phyloP scores from a whole-genome alignment of 148 eudicot genomes.

The Camellia granthamiana region DNA sequence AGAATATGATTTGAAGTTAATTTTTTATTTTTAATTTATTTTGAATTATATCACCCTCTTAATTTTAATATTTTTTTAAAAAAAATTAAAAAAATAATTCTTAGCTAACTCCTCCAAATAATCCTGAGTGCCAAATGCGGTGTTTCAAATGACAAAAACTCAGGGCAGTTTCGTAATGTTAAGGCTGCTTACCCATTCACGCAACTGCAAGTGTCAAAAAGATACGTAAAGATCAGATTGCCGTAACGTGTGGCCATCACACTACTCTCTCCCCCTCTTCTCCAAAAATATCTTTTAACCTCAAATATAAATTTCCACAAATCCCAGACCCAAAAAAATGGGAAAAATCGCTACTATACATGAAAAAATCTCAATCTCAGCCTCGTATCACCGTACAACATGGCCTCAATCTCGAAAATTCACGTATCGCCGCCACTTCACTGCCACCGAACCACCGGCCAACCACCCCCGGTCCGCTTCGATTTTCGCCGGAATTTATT shows the following conservation, averaged over 20 bases:
- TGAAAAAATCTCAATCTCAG: neutral
- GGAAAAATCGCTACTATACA: neutral
- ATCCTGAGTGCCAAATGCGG: no score
- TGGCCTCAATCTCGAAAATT: conserved; percentile 54
- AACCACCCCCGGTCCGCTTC: conserved; percentile 30
- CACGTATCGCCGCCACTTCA: conserved; percentile 30
- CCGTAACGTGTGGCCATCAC: conserved; percentile 98
- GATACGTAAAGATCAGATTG: conserved; percentile 39
- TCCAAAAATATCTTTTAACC: neutral
- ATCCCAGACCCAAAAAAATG: neutral
- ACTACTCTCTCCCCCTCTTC: conserved; percentile 32
- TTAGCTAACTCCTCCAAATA: no score
- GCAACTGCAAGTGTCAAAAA: conserved; percentile 24
- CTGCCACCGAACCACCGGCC: conserved; percentile 19
- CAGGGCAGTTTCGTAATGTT: neutral
- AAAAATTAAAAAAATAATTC: no score
- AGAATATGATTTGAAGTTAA: no score
- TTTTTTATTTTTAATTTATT: no score
- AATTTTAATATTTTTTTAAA: no score
- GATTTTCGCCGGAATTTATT: conserved; percentile 36
- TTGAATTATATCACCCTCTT: no score
- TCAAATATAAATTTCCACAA: neutral
- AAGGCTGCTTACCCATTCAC: neutral
- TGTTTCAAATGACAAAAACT: no score
- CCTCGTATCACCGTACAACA: conserved; percentile 5